A percentile compares a stretch with the other conserved stretches of the same genome.
Conservation (phyloP, 169 alveolate species). For the Plasmodium sp. region DNA sequence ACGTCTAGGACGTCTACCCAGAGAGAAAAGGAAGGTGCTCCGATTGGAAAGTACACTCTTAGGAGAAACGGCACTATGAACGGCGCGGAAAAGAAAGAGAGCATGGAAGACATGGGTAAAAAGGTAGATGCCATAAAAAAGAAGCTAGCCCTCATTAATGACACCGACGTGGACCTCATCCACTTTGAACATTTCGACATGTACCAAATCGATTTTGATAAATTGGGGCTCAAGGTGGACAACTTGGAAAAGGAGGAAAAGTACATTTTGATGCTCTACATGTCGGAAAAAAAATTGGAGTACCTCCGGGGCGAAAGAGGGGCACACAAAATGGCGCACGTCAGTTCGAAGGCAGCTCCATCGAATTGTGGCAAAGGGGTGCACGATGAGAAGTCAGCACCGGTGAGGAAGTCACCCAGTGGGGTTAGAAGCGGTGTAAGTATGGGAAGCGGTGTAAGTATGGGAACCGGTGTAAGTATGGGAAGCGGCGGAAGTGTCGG, state of each 20-base stretch:
- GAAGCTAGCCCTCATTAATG: conserved; percentile 18
- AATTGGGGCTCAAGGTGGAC: conserved; percentile 42
- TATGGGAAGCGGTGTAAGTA: not conserved
- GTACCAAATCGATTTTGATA: conserved; percentile 51
- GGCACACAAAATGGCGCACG: not conserved
- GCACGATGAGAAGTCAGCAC: not conserved
- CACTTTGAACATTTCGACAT: conserved; percentile 38
- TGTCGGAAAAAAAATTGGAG: conserved; percentile 39
- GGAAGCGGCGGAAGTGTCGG: not conserved
- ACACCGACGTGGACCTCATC: conserved; percentile 27
- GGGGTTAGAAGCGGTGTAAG: not conserved
- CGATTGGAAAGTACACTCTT: not conserved
- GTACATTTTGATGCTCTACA: conserved; percentile 57
- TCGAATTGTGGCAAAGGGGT: not conserved
- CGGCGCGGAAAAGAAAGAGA: not conserved
- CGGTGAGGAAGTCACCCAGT: not conserved
- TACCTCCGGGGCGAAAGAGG: not conserved
- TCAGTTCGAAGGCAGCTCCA: not conserved
- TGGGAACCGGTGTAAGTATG: too few species aligned
- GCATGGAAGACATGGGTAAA: not conserved
- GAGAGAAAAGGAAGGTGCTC: not conserved
- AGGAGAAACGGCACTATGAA: not conserved
- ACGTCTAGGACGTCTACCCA: not conserved
- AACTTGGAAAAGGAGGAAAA: conserved; percentile 58
- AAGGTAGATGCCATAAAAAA: conserved; percentile 15